Evolutionary conservation across 768 basidiomycete genomes (phyloP), one percentile per base, ranked within the genome.

Genomic region (Termitomyces sp.): DNA sequence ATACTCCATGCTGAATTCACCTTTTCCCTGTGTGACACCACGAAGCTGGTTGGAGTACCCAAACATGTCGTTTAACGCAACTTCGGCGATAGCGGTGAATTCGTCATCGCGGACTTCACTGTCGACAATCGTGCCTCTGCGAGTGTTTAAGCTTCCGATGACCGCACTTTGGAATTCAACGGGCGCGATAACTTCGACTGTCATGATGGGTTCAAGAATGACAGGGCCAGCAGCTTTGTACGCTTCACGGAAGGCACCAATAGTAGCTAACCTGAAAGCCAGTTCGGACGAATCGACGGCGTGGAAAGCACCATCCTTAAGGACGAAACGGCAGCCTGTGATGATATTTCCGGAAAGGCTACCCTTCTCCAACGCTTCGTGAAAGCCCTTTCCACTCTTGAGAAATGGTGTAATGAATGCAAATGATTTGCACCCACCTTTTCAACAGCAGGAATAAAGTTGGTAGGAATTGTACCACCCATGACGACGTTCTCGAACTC

Each of bases 191-290:
- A 98, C 93, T 67, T 99, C 96, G 39, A 99, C 96, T 16, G 84
- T 91, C 96, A 99, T 99, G 74, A 98, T 89, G n/a, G 96, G 96
- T 70, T 99, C 96, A 42, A 99, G 76, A 57, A 99, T 88, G 54
- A 93, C 87, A 0, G 93, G 87, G 54, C 77, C 78, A 47, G 92
- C 87, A 62, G 81, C 81, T 62, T 79, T 78, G 79, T 90, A 98
- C 4, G 88, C 86, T 67, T 98, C 96, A 55, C 91, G 84, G 82
- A 98, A 95, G 0, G 95, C 95, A 55, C 93, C 90, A 42, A 96
- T 88, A 6, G 92, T 87, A 6, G 93, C 91, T 37, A 94, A 80
- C 46, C 93, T 81, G 84, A 98, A 99, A 42, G 97, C 95, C 65
- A 98, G 74, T 71, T 98, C 97, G 57, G 92, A 94, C 30, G 97